Evolutionary conservation across 352 stramenopile species (phyloP).

Genomic region (Peronospora tabacina): DNA sequence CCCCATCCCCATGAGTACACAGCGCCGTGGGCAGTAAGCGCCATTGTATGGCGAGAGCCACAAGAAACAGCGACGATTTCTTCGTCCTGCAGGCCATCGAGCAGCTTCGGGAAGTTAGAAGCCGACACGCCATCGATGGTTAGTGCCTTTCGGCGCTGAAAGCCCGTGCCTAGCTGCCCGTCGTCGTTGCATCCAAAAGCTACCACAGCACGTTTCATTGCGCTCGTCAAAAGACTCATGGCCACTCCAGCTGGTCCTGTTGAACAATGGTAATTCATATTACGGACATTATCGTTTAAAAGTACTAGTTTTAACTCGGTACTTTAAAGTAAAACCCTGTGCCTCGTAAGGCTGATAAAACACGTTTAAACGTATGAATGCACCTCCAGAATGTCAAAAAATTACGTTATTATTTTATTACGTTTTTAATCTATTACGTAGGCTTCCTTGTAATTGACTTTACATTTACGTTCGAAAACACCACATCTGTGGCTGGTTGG

Average conservation of each 20-base stretch:
- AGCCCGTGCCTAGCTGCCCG: conserved; percentile 64
- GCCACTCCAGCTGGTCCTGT: not conserved
- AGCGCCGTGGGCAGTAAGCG: conserved; percentile 49
- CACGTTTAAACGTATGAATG: no score
- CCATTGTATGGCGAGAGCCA: conserved; percentile 77
- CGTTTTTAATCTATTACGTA: not conserved
- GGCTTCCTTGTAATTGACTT: not conserved
- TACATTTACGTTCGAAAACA: not conserved
- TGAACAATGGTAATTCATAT: no score
- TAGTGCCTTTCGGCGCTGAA: conserved; percentile 42
- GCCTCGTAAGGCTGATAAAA: no score
- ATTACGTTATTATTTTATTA: not conserved
- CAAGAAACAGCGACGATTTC: conserved; percentile 67
- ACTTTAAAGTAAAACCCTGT: no score
- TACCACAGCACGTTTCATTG: conserved; percentile 37
- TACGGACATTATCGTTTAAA: no score
- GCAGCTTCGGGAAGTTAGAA: conserved; percentile 65
- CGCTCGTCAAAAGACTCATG: conserved; percentile 15
- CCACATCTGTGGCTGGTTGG: conserved; percentile 11
- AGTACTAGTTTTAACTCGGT: no score
- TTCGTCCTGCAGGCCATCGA: conserved; percentile 38
- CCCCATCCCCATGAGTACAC: conserved; percentile 79
- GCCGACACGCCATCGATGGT: conserved; percentile 65
- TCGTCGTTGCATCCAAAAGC: conserved; percentile 83
- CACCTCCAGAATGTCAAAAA: no score